A percentile compares a stretch with the other conserved stretches of the same genome.
Evolutionary conservation across 257 asterid species (phyloP).

Genomic region (Craterostigma plantagineum): DNA sequence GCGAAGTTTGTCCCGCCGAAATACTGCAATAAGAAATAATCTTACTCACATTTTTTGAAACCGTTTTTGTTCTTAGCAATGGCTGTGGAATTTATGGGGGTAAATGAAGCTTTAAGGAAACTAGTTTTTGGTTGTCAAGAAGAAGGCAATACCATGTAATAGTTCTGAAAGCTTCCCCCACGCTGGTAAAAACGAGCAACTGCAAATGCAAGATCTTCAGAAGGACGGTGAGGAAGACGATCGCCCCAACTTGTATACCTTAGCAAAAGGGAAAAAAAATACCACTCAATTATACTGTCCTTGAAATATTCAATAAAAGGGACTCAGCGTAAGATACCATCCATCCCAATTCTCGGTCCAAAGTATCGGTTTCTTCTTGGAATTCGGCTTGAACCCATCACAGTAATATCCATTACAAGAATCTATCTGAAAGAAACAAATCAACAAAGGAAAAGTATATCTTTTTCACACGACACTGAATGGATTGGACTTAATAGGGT

Average conservation of each 20-base stretch:
- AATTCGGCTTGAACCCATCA: constrained; percentile 74
- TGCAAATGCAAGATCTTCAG: constrained; percentile 86
- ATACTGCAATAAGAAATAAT: constrained; percentile 36
- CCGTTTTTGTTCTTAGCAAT: no score
- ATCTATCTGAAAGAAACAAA: constrained; percentile 38
- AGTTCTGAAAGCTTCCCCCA: constrained; percentile 86
- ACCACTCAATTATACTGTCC: no score
- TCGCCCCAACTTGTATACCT: constrained; percentile 93
- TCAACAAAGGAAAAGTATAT: no score
- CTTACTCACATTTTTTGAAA: neutral
- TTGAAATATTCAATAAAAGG: no score
- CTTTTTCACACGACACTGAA: no score
- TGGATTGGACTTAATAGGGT: no score
- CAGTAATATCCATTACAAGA: constrained; percentile 90
- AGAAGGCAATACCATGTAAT: constrained; percentile 60
- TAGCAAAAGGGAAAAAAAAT: constrained; percentile 7
- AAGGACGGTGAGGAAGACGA: constrained; percentile 71
- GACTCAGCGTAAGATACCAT: constrained; percentile 49
- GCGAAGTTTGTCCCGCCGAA: constrained; percentile 97
- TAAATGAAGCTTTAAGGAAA: constrained; percentile 8
- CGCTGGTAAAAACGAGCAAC: constrained; percentile 97
- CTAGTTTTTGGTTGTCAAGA: neutral
- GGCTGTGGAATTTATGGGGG: neutral
- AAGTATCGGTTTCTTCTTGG: constrained; percentile 50
- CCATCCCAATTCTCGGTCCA: constrained; percentile 99